Evolutionary conservation across 1,139 yeast species (phyloP).

Genomic region (Blastobotrys buckinghamii): DNA sequence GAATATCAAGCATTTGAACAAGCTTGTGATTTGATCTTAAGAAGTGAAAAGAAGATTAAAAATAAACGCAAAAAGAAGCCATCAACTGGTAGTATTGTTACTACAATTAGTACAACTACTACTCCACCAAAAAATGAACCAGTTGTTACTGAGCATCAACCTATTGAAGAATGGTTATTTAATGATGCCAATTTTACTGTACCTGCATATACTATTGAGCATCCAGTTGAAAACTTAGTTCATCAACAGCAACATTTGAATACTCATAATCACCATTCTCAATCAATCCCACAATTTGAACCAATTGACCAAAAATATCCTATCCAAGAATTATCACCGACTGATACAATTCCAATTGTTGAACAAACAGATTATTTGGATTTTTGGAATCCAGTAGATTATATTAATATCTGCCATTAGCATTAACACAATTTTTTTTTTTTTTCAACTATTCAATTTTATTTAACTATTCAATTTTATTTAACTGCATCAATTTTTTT

Average conservation of each 20-base stretch:
- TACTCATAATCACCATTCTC: neutral
- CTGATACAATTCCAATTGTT: neutral
- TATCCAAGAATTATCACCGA: neutral
- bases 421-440: too few species aligned
- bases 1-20: slow-evolving; percentile 24
- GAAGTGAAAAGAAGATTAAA: neutral
- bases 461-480: too few species aligned
- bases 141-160: neutral
- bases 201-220: neutral
- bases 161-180: slow-evolving; percentile 2
- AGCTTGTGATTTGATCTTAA: slow-evolving; percentile 23
- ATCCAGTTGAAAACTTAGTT: too few species aligned
- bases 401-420: slow-evolving; percentile 8
- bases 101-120: slow-evolving; percentile 2
- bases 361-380: slow-evolving; percentile 12
- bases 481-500: too few species aligned
- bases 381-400: slow-evolving; percentile 15
- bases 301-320: neutral
- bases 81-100: neutral
- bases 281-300: too few species aligned
- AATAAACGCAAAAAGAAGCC: slow-evolving; percentile 3
- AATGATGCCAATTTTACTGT: neutral
- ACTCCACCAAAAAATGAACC: too few species aligned
- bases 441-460: too few species aligned
- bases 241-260: too few species aligned